Percentiles rank a stretch among this genome's conserved stretches.
Evolutionary conservation across 2,329 filamentous ascomycete genomes (phyloP).

Genomic region (Epichloe elymi): DNA sequence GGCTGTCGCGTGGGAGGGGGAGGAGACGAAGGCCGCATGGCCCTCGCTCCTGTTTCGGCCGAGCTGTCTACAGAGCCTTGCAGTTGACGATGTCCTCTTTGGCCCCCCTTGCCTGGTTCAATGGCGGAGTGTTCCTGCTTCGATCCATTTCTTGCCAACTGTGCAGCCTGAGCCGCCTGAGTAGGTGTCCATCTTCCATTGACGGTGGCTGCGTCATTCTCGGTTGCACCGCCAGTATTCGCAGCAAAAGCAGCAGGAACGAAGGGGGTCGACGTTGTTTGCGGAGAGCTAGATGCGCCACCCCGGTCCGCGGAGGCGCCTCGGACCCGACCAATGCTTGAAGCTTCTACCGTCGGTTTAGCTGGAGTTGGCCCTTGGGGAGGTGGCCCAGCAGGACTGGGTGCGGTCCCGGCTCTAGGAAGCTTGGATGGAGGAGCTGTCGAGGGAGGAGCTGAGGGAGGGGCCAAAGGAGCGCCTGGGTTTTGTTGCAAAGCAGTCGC

Average conservation of each 20-base stretch:
- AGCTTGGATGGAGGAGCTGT: constrained; percentile 23
- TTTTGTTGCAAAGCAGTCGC: constrained; percentile 19
- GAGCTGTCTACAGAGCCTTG: constrained; percentile 58
- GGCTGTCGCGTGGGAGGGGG: constrained; percentile 38
- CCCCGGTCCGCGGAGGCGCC: constrained; percentile 37
- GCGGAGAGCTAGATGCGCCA: constrained; percentile 24
- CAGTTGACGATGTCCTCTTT: constrained; percentile 26
- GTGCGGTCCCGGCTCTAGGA: constrained; percentile 15
- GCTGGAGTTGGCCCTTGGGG: constrained; percentile 39
- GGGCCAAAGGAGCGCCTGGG: constrained; percentile 11
- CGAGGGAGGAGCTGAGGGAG: constrained; percentile 5
- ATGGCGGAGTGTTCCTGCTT: constrained; percentile 21
- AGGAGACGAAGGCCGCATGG: constrained; percentile 39
- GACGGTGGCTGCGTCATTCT: constrained; percentile 36
- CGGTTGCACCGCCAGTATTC: constrained; percentile 12
- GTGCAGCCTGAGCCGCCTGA: constrained; percentile 36
- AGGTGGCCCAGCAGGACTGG: constrained; percentile 35
- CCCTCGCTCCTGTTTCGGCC: constrained; percentile 41
- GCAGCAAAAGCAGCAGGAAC: constrained; percentile 20
- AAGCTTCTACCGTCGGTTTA: constrained; percentile 30
- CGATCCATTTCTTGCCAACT: constrained; percentile 25
- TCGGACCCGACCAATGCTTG: constrained; percentile 29
- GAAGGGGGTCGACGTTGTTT: constrained; percentile 5
- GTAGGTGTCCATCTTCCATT: constrained; percentile 55
- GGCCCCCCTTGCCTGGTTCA: constrained; percentile 21